phyloP scores from a whole-genome alignment of 345 rosid species.

The Bruguiera sexangula region DNA sequence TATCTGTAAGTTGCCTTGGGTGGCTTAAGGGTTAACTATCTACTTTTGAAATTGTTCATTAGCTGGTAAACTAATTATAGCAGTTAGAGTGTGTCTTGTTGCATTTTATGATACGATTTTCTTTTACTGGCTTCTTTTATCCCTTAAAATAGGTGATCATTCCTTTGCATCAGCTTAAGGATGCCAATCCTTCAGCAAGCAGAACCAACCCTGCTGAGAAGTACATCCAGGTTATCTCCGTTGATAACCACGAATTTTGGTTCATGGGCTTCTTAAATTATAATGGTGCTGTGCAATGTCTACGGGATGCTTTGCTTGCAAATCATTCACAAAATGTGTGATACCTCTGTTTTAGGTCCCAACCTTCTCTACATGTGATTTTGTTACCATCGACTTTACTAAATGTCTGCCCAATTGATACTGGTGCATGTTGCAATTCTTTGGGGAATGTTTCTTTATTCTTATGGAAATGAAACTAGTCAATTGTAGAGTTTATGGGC shows the following conservation, averaged over 20 bases:
- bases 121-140: neutral
- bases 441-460: constrained; percentile 4
- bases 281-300: constrained; percentile 40
- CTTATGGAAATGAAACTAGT: constrained; percentile 19
- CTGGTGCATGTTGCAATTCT: neutral
- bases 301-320: constrained; percentile 37
- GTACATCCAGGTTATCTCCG: constrained; percentile 57
- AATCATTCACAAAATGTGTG: constrained; percentile 35
- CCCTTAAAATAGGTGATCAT: constrained; percentile 49
- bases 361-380: neutral
- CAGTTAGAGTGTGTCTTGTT: neutral
- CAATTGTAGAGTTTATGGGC: constrained; percentile 20
- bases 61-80: neutral
- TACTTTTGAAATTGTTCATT: too few relatives aligned
- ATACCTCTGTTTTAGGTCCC: constrained; percentile 12
- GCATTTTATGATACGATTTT: neutral
- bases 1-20: neutral
- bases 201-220: constrained; percentile 48
- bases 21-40: neutral
- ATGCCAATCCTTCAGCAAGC: constrained; percentile 54
- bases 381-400: constrained; percentile 7
- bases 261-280: constrained; percentile 67
- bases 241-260: constrained; percentile 64
- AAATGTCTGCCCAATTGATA: constrained; percentile 2
- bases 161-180: constrained; percentile 57